Evolutionary conservation across 305 asterid species (phyloP), one percentile per base, ranked within the genome.

Genomic region (Solanum hybrid): DNA sequence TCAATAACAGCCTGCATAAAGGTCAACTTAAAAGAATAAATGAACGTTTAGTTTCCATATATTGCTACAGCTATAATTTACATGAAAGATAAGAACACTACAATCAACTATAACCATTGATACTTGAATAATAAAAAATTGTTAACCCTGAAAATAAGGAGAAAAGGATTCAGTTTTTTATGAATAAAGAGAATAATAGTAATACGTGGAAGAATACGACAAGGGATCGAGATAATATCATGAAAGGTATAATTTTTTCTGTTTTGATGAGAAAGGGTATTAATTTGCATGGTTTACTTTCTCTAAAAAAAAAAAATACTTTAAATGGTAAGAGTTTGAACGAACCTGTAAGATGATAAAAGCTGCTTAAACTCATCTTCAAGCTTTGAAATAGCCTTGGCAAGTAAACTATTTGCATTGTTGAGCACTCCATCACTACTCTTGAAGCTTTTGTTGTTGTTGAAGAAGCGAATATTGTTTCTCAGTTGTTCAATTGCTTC

Each of bases 341-440:
- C 89, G 45, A 91, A 96, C 99, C 99, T 95, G 97, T 94, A 95
- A 91, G 98, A 92, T 37, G 92, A 87, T 90, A 98, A 90, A 88
- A 98, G 95, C 91, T 96, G 98, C 90, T 93, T 97, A 92, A 97
- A 97, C 93, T 97, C 99, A 89, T 96, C 98, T 96, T 97, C 99
- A 90, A 98, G 97, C 96, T 97, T 98, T n/a, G 96, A 95, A 90
- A 97, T 96, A 90, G 99, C 99, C 93, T 97, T 98, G 87, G 96
- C 91, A 92, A 98, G 99, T 90, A 98, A 92, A 93, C 39, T 93
- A 90, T 96, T 97, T 79, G 98, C 93, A 84, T 95, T 98, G 93
- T 89, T 97, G 91, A 98, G 95, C 87, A 98, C 98, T 87, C 98
- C 99, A 92, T 96, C 98, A 88, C 99, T 96, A 91, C 99, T 98